phyloP scores from a whole-genome alignment of 768 basidiomycete genomes.

The Russula earlei region DNA sequence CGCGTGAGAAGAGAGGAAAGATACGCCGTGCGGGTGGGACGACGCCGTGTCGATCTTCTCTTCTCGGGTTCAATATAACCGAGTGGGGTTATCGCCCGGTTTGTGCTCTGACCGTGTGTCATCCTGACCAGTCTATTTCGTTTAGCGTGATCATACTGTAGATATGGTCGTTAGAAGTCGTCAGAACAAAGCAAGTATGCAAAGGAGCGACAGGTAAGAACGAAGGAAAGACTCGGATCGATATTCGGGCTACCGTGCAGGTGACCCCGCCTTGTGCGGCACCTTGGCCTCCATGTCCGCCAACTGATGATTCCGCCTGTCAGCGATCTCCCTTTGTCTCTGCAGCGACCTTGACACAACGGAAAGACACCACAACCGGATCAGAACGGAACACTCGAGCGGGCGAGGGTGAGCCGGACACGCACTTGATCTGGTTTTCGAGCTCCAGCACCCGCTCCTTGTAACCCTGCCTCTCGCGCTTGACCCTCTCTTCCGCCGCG shows the following conservation, averaged over 20 bases:
- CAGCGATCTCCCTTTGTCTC: slow-evolving; percentile 69
- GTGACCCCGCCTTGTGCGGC: slow-evolving; percentile 8
- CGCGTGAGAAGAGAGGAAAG: too few relatives aligned
- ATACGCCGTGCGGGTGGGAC: too few relatives aligned
- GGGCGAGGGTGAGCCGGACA: not conserved
- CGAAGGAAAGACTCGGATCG: not conserved
- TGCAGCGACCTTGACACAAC: slow-evolving; percentile 49
- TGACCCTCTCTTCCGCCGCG: slow-evolving; percentile 84
- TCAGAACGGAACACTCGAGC: not conserved
- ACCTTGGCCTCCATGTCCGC: slow-evolving; percentile 34
- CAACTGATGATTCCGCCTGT: slow-evolving; percentile 57
- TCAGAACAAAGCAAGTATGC: too few relatives aligned
- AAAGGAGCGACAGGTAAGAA: not conserved
- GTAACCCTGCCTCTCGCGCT: slow-evolving; percentile 86
- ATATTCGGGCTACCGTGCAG: slow-evolving; percentile 7
- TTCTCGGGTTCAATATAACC: too few relatives aligned
- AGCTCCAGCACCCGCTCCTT: slow-evolving; percentile 77
- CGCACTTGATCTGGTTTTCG: slow-evolving; percentile 62
- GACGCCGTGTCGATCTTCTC: too few relatives aligned
- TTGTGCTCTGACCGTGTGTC: too few relatives aligned
- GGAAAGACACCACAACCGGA: not conserved
- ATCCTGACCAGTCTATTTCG: too few relatives aligned
- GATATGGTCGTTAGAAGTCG: too few relatives aligned
- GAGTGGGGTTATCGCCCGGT: too few relatives aligned
- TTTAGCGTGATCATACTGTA: too few relatives aligned